These are phyloP conservation scores for Debaryomycetaceae sp. DNA, from an alignment of 1,139 yeast genomes.

Conservation along the genomic window DNA sequence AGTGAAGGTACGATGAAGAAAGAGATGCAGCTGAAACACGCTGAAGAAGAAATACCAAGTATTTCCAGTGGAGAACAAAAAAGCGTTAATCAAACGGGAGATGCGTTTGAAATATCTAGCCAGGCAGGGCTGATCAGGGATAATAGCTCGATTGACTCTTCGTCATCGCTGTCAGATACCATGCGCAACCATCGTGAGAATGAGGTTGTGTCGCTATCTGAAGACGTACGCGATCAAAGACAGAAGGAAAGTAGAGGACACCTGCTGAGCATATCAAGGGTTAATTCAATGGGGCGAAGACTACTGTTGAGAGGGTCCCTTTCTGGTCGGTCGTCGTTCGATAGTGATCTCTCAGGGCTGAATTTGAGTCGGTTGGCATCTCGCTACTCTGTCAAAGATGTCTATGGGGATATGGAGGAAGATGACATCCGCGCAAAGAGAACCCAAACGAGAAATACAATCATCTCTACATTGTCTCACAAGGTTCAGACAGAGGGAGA, in stretches of 20 bases:
- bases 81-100: neutral
- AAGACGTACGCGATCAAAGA: neutral
- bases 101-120: neutral
- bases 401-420: slow-evolving; percentile 25
- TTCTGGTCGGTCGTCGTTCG: slow-evolving; percentile 1
- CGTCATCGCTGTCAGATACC: neutral
- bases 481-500: slow-evolving; percentile 14
- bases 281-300: neutral
- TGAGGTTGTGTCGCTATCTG: neutral
- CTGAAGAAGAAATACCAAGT: neutral
- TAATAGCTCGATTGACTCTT: neutral
- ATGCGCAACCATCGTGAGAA: neutral
- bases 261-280: neutral
- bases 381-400: slow-evolving; percentile 24
- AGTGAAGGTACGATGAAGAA: neutral
- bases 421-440: slow-evolving; percentile 26
- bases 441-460: slow-evolving; percentile 32
- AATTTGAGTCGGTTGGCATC: slow-evolving; percentile 11
- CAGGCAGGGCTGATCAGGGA: neutral
- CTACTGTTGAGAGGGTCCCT: slow-evolving; percentile 1
- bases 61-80: neutral
- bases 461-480: slow-evolving; percentile 23
- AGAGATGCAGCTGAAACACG: neutral
- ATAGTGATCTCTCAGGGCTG: slow-evolving; percentile 1
- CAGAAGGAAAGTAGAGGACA: neutral